Evolutionary conservation across 1,284 basidiomycete genomes (phyloP).

Genomic region (Lignosus rhinocerotis): DNA sequence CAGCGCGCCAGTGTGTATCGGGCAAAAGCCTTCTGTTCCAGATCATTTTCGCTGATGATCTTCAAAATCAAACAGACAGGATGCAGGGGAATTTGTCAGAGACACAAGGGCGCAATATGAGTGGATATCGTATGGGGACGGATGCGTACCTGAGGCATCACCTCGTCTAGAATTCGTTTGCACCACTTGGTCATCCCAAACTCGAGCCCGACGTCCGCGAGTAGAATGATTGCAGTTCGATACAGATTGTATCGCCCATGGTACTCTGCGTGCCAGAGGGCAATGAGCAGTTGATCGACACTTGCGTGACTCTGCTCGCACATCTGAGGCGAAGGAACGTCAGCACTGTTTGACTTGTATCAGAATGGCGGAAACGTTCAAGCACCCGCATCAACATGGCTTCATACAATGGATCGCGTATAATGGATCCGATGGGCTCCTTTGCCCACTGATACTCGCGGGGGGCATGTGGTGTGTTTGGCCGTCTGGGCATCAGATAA

Average conservation of each 20-base stretch:
- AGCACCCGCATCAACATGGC: constrained; percentile 63
- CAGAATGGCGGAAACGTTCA: background rate
- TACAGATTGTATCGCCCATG: constrained; percentile 66
- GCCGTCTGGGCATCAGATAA: constrained; percentile 60
- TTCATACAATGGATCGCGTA: constrained; percentile 62
- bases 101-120: background rate
- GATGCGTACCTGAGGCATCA: constrained; percentile 69
- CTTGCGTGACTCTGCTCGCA: constrained; percentile 59
- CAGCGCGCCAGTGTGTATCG: constrained; percentile 74
- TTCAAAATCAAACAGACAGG: constrained; percentile 29
- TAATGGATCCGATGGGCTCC: constrained; percentile 42
- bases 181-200: constrained; percentile 72
- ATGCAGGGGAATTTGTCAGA: background rate
- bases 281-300: constrained; percentile 65
- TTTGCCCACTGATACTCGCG: constrained; percentile 52
- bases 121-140: background rate
- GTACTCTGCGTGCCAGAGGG: constrained; percentile 80
- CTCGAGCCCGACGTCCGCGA: constrained; percentile 75
- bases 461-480: constrained; percentile 48
- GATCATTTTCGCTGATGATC: constrained; percentile 69
- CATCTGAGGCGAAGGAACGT: constrained; percentile 31
- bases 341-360: constrained; percentile 8
- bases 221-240: constrained; percentile 62
- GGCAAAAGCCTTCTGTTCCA: constrained; percentile 74
- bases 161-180: constrained; percentile 64